Evolutionary conservation across 345 rosid species (phyloP).

Genomic region (Ceriops tagal): DNA sequence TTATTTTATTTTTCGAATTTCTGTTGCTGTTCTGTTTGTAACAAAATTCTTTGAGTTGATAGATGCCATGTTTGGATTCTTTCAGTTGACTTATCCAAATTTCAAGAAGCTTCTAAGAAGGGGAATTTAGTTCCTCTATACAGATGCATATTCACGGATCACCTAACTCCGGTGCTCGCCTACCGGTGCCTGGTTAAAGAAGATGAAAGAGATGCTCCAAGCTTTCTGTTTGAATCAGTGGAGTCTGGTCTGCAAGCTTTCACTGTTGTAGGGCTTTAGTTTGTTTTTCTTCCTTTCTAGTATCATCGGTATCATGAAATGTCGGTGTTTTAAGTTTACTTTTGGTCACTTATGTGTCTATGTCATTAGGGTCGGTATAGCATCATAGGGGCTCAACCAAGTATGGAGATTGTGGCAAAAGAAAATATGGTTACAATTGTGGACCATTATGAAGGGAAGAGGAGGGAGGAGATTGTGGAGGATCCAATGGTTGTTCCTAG

Average conservation of each 20-base stretch:
- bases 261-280: constrained; percentile 45
- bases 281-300: background rate
- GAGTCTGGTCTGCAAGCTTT: constrained; percentile 73
- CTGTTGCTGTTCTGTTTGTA: background rate
- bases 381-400: constrained; percentile 88
- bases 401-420: constrained; percentile 77
- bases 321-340: background rate
- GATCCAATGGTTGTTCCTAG: constrained; percentile 90
- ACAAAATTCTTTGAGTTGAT: background rate
- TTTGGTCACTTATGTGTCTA: constrained; percentile 5
- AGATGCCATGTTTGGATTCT: constrained; percentile 1
- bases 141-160: constrained; percentile 79
- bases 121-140: constrained; percentile 79
- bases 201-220: constrained; percentile 95
- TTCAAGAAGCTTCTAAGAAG: constrained; percentile 59
- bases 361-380: constrained; percentile 80
- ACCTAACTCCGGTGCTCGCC: constrained; percentile 83
- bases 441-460: constrained; percentile 64
- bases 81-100: constrained; percentile 49
- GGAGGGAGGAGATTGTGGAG: constrained; percentile 72
- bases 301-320: background rate
- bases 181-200: constrained; percentile 88
- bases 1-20: too few species aligned
- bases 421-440: constrained; percentile 74
- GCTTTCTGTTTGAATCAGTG: constrained; percentile 87